Base-by-base conservation (phyloP, 768 basidiomycete species). In the Termitomyces sp. region DNA sequence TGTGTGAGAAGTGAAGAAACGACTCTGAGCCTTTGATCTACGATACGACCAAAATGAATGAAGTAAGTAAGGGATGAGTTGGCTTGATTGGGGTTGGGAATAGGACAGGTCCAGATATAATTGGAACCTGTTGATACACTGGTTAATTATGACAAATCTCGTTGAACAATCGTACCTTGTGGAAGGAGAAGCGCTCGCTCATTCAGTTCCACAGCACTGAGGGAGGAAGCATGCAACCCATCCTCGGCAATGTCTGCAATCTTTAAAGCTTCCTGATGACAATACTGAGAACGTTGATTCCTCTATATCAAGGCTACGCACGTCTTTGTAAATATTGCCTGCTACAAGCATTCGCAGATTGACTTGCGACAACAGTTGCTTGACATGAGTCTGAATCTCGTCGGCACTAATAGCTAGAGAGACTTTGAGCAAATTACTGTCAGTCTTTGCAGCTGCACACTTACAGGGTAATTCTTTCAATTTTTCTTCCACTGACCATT, bases 41-140 rank as follows among this genome's bases (percentile, higher is more conserved):
- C 75, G 34, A 85, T 69, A 41, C 85, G 78, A 12, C 95, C 95
- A 60, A 91, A 79, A 66, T 93, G 87, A 58, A 91, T 73, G 70
- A 89, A 94, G 75, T 97, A 98, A 3, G 89, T 87, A 54, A 98
- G 68, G 2, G 89, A 83, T 6, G 89, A 92, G 74, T 98, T 99
- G 51, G 87, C 76, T 72, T 99, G 89, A 65, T 91, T 86, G 2
- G 85, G 81, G 70, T 98, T 98, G 4, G 86, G 85, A 27, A 96
- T 83, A 2, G 79, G 78, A 2, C 81, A 66, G 7, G 83, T 77
- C 79, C 85, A 88, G 55, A 87, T 78, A 65, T 80, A 81, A 67
- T 94, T 88, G 47, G 83, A 86, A 6, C 81, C 94, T 95, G 66
- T 1, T 61, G 20, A 54, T 20, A 22, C 13, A n/a, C 18, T 36